Conservation (phyloP, 192 early-diverging fungal species). For the Coemansia sp. region DNA sequence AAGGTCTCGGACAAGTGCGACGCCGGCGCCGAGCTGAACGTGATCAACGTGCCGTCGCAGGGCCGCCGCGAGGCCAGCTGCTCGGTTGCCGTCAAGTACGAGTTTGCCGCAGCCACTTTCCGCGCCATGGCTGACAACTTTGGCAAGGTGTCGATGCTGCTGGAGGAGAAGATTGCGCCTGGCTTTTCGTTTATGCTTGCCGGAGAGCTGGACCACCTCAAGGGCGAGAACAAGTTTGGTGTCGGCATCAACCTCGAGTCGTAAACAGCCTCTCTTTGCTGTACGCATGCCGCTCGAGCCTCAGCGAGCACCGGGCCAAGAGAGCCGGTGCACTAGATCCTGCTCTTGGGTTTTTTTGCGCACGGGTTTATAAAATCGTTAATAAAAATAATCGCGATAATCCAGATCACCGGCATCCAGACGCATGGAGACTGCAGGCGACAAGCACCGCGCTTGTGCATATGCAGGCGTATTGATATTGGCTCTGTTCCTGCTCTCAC, state of each 20-base stretch:
- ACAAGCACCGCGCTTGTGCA: too few relatives aligned
- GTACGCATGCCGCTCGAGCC: too few relatives aligned
- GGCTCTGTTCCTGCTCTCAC: too few relatives aligned
- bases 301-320: too few relatives aligned
- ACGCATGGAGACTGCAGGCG: too few relatives aligned
- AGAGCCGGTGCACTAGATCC: too few relatives aligned
- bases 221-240: conserved; percentile 82
- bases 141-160: conserved; percentile 79
- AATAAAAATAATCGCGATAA: too few relatives aligned
- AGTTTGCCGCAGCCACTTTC: conserved; percentile 88
- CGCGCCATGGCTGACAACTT: conserved; percentile 88
- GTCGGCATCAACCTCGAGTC: conserved; percentile 84
- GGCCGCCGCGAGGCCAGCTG: conserved; percentile 84
- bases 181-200: conserved; percentile 86
- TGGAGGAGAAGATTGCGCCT: conserved; percentile 95
- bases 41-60: conserved; percentile 58
- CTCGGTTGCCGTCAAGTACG: conserved; percentile 96
- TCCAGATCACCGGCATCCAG: too few relatives aligned
- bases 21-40: conserved; percentile 86
- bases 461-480: too few relatives aligned
- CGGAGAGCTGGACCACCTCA: conserved; percentile 96
- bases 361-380: too few relatives aligned
- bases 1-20: conserved; percentile 91
- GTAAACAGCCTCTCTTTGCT: too few relatives aligned
- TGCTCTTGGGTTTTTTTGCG: too few relatives aligned